Conservation (phyloP, 192 early-diverging fungal genomes). For the Lunasporangiospora selenospora region DNA sequence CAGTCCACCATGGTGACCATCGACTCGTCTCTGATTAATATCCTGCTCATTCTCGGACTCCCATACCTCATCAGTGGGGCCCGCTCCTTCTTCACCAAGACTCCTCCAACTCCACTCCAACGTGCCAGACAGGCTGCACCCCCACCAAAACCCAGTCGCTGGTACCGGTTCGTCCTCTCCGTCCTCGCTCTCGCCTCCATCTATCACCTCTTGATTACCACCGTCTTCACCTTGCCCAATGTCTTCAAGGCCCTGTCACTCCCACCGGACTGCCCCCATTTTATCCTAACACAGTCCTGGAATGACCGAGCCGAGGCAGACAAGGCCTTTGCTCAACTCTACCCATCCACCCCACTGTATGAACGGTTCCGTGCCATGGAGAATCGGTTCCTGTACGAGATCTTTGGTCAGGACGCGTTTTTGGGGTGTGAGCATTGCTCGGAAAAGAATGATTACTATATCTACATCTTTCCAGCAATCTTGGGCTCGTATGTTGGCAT, state of each 20-base stretch:
- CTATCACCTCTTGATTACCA: constrained; percentile 19
- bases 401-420: constrained; percentile 40
- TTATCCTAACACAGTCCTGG: constrained; percentile 42
- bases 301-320: constrained; percentile 15
- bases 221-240: constrained; percentile 27
- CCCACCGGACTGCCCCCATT: constrained; percentile 37
- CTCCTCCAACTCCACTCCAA: constrained; percentile 35
- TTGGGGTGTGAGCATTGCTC: constrained; percentile 31
- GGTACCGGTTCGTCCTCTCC: constrained; percentile 11
- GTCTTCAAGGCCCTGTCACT: constrained; percentile 31
- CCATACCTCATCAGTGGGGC: constrained; percentile 19
- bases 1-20: too few relatives aligned
- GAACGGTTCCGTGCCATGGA: constrained; percentile 40
- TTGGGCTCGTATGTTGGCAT: constrained; percentile 26
- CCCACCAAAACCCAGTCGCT: background rate
- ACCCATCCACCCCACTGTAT: constrained; percentile 27
- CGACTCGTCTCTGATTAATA: constrained; percentile 39
- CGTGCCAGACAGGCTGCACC: constrained; percentile 15
- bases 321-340: constrained; percentile 13
- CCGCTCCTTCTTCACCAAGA: constrained; percentile 32
- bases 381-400: constrained; percentile 22
- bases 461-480: constrained; percentile 20
- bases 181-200: constrained; percentile 2
- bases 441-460: constrained; percentile 18
- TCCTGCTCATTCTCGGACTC: constrained; percentile 28